Conservation (phyloP, 305 asterid species). For the Galium porrigens region DNA sequence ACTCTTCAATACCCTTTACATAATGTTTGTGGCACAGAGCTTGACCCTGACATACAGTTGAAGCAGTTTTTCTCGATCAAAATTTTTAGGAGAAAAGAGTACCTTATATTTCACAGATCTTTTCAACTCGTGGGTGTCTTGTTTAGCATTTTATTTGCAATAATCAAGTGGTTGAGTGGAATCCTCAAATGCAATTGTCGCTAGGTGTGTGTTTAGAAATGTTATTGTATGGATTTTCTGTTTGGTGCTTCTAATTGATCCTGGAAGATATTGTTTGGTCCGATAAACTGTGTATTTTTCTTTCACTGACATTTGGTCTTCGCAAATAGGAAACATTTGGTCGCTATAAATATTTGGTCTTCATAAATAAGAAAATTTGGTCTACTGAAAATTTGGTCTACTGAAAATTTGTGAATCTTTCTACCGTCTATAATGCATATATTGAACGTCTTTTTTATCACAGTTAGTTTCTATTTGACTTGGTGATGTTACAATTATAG, state of each 20-base stretch:
- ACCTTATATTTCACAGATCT: too few relatives aligned
- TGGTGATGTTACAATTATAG: background rate
- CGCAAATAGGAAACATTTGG: background rate
- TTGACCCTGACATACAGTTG: background rate
- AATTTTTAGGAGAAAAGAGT: background rate
- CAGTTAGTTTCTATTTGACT: constrained; percentile 9
- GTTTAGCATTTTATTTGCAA: too few relatives aligned
- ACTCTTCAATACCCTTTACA: constrained; percentile 1
- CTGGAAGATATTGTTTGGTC: background rate
- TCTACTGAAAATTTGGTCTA: background rate
- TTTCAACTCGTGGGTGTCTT: too few relatives aligned
- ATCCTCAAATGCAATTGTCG: background rate
- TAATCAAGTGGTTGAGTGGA: too few relatives aligned
- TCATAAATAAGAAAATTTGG: background rate
- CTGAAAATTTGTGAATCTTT: background rate
- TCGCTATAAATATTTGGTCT: background rate
- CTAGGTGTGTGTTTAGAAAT: background rate
- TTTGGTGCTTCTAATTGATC: background rate
- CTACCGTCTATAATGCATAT: background rate
- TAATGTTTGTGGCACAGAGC: background rate
- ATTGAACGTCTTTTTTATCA: background rate
- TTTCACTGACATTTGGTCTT: background rate
- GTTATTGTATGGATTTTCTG: background rate
- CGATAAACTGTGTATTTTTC: background rate
- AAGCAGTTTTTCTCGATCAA: background rate